Evolutionary conservation across 805 yeast genomes (phyloP).

Genomic region (Monosporozyma siamensis): DNA sequence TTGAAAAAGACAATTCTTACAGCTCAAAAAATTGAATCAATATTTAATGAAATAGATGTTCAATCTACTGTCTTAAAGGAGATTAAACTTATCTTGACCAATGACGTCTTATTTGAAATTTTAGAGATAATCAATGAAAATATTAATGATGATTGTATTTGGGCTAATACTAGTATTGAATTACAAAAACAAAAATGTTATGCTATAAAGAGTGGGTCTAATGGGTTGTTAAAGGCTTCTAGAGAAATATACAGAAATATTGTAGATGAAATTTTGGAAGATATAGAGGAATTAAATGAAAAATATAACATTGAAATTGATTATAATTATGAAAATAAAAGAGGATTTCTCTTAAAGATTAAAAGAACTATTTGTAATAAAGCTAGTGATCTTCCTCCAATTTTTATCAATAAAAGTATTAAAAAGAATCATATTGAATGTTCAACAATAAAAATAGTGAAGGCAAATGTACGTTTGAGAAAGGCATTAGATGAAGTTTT

Average conservation of each 20-base stretch:
- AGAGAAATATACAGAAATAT: conserved; percentile 34
- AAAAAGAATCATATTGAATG: conserved; percentile 32
- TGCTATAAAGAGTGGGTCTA: conserved; percentile 37
- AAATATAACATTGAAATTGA: conserved; percentile 23
- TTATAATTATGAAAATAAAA: conserved; percentile 28
- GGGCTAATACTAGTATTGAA: conserved; percentile 35
- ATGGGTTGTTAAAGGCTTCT: conserved; percentile 39
- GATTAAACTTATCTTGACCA: conserved; percentile 23
- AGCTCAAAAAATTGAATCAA: conserved; percentile 11
- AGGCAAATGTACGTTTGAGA: conserved; percentile 33
- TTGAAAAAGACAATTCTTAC: conserved; percentile 31
- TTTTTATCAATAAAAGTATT: conserved; percentile 28
- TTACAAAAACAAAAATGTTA: conserved; percentile 37
- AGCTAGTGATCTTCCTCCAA: conserved; percentile 20
- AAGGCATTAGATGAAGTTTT: conserved; percentile 36
- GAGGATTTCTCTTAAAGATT: conserved; percentile 34
- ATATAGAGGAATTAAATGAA: conserved; percentile 20
- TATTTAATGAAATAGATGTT: conserved; percentile 11
- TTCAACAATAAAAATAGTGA: conserved; percentile 34
- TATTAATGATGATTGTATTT: conserved; percentile 36
- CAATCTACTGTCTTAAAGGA: conserved; percentile 21
- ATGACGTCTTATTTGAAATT: conserved; percentile 19
- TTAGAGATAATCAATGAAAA: conserved; percentile 22
- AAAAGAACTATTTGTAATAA: conserved; percentile 13
- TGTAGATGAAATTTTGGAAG: conserved; percentile 30